Base-by-base conservation (phyloP, 2,329 filamentous ascomycete genomes). In the Metarhizium rileyi region DNA sequence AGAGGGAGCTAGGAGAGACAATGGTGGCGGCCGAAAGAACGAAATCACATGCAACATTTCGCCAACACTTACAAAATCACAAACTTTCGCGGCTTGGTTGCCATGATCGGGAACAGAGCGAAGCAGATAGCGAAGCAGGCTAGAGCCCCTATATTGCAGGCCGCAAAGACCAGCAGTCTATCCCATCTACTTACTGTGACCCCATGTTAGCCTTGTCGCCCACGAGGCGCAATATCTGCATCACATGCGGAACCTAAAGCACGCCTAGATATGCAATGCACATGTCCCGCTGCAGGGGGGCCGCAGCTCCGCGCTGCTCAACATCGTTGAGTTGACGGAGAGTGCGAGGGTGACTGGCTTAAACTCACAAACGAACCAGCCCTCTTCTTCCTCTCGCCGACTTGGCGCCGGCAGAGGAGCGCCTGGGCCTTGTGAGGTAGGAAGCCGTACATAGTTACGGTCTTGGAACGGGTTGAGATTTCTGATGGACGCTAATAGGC, bases 111-210 rank as follows among this genome's bases (percentile, higher is more conserved):
- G 71, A 95, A 91, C 50, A 97, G 75, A 59, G 84, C 84, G 72
- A 97, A 95, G 75, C 87, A 90, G 61, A 95, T 82, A 66, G 94
- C 81, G 74, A 98, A 97, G 74, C 94, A 91, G 58, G 87, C 88
- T 56, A 89, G 76, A 55, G 93, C 90, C 53, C 86, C 90, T 59
- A 95, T 69, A 70, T 95, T 95, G 73, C 91, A 94, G 63, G 84
- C 89, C 56, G 80, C 84, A 70, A 98, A 98, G 61, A 97, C 80
- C 66, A 98, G 77, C 64, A 97, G 73, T 51, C 91, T 87, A 71
- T 98, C 93, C 93, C 91, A 97, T 72, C 91, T 82, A 72, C 89
- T 95, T 74, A 98, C 93, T 97, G 70, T 63, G 61, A 48, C 61
- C n/a, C 50, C 49, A 55, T 53, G 65, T 69, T 66, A 69, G 65